Evolutionary conservation across 2,329 filamentous ascomycete genomes (phyloP), one percentile per base, ranked within the genome.

Genomic region (Colletotrichum lupini): DNA sequence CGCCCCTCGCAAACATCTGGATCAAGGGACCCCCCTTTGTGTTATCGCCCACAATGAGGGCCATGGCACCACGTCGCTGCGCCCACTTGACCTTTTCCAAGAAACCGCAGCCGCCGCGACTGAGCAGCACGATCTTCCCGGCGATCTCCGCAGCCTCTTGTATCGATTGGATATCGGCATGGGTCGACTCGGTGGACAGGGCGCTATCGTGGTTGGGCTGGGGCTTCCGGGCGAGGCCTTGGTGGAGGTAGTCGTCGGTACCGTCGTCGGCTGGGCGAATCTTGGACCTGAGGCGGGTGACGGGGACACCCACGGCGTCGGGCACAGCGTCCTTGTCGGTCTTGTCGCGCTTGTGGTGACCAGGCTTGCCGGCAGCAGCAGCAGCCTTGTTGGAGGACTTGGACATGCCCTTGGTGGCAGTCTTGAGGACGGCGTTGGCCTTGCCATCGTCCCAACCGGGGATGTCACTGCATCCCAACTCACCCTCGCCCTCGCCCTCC

Each of bases 21-120:
- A 98, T 94, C 74, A 99, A 85, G 46, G 93, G 93, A 4, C 95
- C 95, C 57, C 96, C 96, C 74, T 94, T 93, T 71, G 94, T 93
- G 81, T 98, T 94, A 81, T 99, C 97, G 30, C 97, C 97, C 3
- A 99, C 95, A 76, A 99, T 97, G 73, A 99, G 87, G 46, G 94
- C 97, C 73, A 95, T 89, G 24, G 93, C 97, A 28, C 97, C 97
- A 79, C 97, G 91, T 74, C 95, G 90, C 82, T 99, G 97, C 14
- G 94, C 95, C 97, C 97, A 99, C 85, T 97, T 96, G 75, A 97
- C 95, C 83, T 99, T 99, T 80, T 98, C 96, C 73, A 98, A 84
- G 81, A 99, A 99, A 5, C 97, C 97, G 82, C 97, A 99, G 8
- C 96, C 97, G 71, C 97, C 97, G 68, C 97, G 92, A 81, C 94